Evolutionary conservation across 2,329 filamentous ascomycete species (phyloP).

Genomic region (Blastomyces silverae): DNA sequence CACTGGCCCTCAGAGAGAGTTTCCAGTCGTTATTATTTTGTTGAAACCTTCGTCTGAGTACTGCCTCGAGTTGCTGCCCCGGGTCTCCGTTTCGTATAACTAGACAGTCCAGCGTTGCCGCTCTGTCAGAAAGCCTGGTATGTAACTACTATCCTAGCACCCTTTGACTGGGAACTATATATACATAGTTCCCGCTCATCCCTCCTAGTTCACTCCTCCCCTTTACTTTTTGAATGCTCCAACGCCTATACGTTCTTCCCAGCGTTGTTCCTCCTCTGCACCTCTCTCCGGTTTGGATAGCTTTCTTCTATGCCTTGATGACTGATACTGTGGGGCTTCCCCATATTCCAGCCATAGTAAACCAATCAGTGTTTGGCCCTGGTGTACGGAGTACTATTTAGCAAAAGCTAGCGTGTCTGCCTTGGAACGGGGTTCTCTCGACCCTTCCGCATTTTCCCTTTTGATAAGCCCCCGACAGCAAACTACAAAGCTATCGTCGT

Average conservation of each 20-base stretch:
- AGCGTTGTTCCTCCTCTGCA: not conserved
- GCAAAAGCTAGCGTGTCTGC: not conserved
- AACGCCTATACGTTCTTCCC: not conserved
- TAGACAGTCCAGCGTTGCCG: not conserved
- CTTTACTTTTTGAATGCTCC: too few relatives aligned
- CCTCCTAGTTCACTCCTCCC: not conserved
- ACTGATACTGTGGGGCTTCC: not conserved
- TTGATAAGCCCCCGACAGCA: not conserved
- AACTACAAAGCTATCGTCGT: too few relatives aligned
- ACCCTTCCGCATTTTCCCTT: not conserved
- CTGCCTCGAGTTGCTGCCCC: not conserved
- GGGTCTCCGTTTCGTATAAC: not conserved
- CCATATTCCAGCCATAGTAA: not conserved
- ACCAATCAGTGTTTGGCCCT: not conserved
- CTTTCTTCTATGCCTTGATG: not conserved
- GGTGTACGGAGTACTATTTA: too few relatives aligned
- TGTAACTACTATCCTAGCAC: not conserved
- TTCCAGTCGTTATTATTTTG: not conserved
- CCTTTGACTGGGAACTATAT: not conserved
- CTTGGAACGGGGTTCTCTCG: not conserved
- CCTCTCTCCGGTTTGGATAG: not conserved
- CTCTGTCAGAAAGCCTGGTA: not conserved
- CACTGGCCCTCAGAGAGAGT: not conserved
- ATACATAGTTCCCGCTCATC: conserved; percentile 1
- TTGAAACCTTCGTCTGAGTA: not conserved